phyloP scores from a whole-genome alignment of 1,284 basidiomycete species.

The Ceraceosorus bombacis region DNA sequence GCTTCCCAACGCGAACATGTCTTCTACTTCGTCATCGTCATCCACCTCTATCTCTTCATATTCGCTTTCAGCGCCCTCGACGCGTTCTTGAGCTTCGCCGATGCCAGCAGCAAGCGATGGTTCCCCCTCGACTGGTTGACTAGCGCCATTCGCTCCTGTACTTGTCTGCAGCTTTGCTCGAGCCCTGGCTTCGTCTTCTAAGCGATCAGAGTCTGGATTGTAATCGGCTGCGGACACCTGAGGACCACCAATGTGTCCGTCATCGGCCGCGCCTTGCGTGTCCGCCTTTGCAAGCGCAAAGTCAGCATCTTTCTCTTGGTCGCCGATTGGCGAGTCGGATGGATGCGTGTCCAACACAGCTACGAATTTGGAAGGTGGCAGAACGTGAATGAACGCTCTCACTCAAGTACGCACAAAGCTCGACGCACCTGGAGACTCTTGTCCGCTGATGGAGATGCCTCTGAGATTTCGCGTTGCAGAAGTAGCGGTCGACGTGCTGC shows the following conservation, averaged over 20 bases:
- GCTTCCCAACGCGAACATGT: constrained; percentile 42
- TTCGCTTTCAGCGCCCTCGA: constrained; percentile 20
- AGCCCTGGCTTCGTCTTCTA: constrained; percentile 18
- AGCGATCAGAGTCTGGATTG: constrained; percentile 21
- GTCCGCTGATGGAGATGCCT: no score
- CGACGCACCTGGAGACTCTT: no score
- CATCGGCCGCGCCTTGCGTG: background rate
- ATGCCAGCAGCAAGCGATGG: background rate
- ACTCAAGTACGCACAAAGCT: no score
- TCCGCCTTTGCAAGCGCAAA: constrained; percentile 12
- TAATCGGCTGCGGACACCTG: constrained; percentile 27
- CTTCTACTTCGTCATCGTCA: constrained; percentile 37
- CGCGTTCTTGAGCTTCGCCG: background rate
- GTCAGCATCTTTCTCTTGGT: background rate
- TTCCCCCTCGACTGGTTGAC: background rate
- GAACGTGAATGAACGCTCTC: no score
- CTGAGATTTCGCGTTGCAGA: background rate
- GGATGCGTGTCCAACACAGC: no score
- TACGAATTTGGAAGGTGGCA: no score
- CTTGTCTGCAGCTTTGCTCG: constrained; percentile 1
- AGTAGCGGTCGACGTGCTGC: background rate
- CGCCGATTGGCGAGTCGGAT: background rate
- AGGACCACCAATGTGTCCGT: background rate
- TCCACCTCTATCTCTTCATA: constrained; percentile 42
- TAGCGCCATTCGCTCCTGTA: no score